Conservation (phyloP, 2,329 filamentous ascomycete genomes). For the Trichoderma sp. region DNA sequence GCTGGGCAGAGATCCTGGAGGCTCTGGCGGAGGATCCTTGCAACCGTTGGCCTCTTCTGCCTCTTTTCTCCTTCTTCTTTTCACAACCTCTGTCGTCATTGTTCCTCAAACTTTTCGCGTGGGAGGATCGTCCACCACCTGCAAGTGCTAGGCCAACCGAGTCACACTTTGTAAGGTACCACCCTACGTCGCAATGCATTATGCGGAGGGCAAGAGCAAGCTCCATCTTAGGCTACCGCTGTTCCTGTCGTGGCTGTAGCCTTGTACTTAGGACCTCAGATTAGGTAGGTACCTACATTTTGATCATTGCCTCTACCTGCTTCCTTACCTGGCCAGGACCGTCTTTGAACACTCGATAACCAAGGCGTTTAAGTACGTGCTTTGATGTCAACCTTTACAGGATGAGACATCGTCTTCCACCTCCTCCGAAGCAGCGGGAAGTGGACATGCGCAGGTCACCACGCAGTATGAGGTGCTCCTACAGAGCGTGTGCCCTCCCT, state of each 20-base stretch:
- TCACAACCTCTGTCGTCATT: background rate
- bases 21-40: conserved; percentile 6
- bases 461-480: background rate
- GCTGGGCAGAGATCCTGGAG: background rate
- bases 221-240: background rate
- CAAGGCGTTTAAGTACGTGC: too few species aligned
- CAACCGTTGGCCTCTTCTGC: background rate
- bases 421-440: too few species aligned
- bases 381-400: too few species aligned
- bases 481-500: too few species aligned
- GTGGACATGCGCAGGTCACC: too few species aligned
- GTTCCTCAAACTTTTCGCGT: background rate
- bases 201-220: background rate
- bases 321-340: background rate
- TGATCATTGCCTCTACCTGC: too few species aligned
- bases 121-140: conserved; percentile 15
- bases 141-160: conserved; percentile 16
- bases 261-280: too few species aligned
- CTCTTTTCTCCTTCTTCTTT: background rate
- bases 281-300: too few species aligned
- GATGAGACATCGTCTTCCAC: too few species aligned
- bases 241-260: background rate
- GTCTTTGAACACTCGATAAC: too few species aligned
- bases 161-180: background rate
- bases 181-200: background rate